Evolutionary conservation across 1,284 basidiomycete species (phyloP).

Genomic region (Kalmanozyma brasiliensis): DNA sequence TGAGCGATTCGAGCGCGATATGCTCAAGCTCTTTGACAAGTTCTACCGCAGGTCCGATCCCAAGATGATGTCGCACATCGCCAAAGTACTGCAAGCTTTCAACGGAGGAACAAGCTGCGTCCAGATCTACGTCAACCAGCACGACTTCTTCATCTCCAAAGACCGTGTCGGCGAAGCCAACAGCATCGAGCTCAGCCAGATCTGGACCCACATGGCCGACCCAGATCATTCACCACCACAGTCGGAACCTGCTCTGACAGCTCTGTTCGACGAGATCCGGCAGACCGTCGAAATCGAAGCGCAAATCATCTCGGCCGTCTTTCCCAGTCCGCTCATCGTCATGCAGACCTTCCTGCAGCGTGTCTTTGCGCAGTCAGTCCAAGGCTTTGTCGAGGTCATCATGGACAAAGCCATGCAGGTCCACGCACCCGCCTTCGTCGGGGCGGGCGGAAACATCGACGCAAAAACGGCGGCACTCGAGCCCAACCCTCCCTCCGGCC

Average conservation of each 20-base stretch:
- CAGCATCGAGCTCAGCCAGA: constrained; percentile 72
- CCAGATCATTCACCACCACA: constrained; percentile 83
- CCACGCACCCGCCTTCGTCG: constrained; percentile 35
- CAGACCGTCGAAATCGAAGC: constrained; percentile 92
- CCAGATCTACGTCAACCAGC: constrained; percentile 99
- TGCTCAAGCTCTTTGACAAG: constrained; percentile 90
- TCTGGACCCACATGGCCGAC: constrained; percentile 77
- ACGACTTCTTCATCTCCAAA: constrained; percentile 74
- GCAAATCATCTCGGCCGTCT: constrained; percentile 98
- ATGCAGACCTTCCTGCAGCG: constrained; percentile 99
- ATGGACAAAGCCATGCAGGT: constrained; percentile 64
- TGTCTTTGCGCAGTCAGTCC: constrained; percentile 90
- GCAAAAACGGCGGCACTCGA: constrained; percentile 34
- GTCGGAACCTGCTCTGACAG: constrained; percentile 80
- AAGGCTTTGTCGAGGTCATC: constrained; percentile 64
- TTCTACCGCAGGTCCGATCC: constrained; percentile 93
- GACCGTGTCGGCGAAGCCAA: constrained; percentile 78
- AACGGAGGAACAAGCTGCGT: constrained; percentile 97
- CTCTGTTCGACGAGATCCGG: constrained; percentile 87
- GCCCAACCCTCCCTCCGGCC: constrained; percentile 11
- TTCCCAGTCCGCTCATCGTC: constrained; percentile 94
- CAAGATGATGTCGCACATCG: constrained; percentile 99
- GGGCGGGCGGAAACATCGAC: constrained; percentile 33
- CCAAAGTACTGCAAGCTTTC: constrained; percentile 94
- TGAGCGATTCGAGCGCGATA: constrained; percentile 98